Base-by-base conservation (phyloP, 306 rosid species). In the Glycyrrhiza uralensis region DNA sequence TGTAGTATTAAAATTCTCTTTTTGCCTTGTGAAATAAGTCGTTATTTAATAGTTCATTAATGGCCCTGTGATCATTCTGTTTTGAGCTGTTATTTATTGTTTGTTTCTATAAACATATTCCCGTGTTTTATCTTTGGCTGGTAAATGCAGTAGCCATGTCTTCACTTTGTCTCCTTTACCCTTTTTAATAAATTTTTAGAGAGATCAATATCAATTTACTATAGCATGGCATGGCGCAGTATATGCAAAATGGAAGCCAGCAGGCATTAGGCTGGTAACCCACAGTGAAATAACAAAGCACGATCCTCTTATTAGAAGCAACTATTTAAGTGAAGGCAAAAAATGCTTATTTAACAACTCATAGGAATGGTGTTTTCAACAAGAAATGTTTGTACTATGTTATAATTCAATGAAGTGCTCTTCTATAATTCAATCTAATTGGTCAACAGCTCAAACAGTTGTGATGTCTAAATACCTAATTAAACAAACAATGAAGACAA, bases 21-120 rank as follows among this genome's bases (percentile, higher is more conserved):
- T 54, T 55, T 58, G 32, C 47, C 66, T 52, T 46, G 75, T 66
- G 42, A 50, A 38, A 8, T 46, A 38, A 49, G 22, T 55, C 1
- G 24, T 59, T 74, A 13, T 36, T 52, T 61, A 18, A 47, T 28
- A 24, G 42, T 33, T 80, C 10, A 26, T 35, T 20, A 7, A 14
- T 32, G 46, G 30, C 8, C 7, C 4, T 47, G 32, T 66, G 28
- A 22, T 63, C 17, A 45, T 18, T 45, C 59, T 52, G 10, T 5
- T 72, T 71, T 64, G 54, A 24, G 58, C 26, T 18, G 70, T 36
- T 22, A 15, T 50, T n/a, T n/a, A n/a, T n/a, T n/a, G n/a, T n/a
- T 17, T 42, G 42, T 54, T 38, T 51, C 0, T 41, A 33, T 4
- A 54, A 17, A 15, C 57, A 18, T 32, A 15, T n/a, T n/a, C n/a